phyloP scores from a whole-genome alignment of 108 stramenopile genomes.

The Stephanodiscus triporus region DNA sequence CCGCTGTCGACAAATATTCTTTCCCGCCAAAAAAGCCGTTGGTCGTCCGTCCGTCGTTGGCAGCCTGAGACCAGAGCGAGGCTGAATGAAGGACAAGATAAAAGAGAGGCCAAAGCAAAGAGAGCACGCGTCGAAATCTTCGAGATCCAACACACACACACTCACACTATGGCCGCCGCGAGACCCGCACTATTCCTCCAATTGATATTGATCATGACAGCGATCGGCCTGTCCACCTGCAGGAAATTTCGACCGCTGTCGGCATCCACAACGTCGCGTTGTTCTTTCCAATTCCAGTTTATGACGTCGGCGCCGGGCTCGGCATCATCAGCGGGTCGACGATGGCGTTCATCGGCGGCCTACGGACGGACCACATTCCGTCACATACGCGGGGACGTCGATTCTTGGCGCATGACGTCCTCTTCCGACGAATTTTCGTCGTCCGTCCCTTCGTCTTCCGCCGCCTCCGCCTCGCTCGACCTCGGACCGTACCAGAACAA shows the following conservation, averaged over 20 bases:
- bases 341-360: conserved; percentile 18
- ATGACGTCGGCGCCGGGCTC: background rate
- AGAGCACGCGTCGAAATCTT: no score
- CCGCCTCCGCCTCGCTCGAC: conserved; percentile 6
- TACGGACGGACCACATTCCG: conserved; percentile 34
- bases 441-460: background rate
- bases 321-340: background rate
- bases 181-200: background rate
- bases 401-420: conserved; percentile 24
- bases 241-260: conserved; percentile 9
- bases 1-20: no score
- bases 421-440: conserved; percentile 15
- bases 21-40: no score
- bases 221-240: background rate
- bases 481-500: conserved; percentile 53
- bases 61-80: no score
- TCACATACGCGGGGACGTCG: conserved; percentile 19
- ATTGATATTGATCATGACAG: conserved; percentile 9
- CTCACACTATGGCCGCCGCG: background rate
- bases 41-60: no score
- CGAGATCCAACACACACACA: no score
- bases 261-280: background rate
- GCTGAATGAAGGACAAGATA: no score
- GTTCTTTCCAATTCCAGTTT: conserved; percentile 8
- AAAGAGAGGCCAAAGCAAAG: no score